Evolutionary conservation across 345 rosid genomes (phyloP).

Genomic region (Brassica rapa): DNA sequence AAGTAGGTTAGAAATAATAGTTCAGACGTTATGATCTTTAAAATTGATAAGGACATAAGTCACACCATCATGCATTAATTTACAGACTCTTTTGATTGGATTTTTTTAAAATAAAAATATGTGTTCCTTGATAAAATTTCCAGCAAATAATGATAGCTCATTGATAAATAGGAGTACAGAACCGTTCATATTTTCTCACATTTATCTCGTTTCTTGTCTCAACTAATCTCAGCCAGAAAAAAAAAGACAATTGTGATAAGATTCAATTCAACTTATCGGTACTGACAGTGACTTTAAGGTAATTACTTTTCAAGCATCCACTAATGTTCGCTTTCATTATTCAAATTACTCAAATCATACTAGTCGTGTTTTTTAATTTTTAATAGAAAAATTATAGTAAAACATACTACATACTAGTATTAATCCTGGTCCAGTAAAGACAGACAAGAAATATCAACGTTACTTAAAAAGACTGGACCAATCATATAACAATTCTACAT

Average conservation of each 20-base stretch:
- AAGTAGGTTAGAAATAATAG: background rate
- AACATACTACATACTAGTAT: background rate
- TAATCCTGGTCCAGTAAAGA: background rate
- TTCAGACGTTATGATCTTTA: background rate
- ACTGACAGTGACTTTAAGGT: background rate
- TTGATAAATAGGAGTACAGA: background rate
- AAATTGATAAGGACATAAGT: background rate
- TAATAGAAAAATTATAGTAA: too few relatives aligned
- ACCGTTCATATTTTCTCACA: background rate
- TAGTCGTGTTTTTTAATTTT: background rate
- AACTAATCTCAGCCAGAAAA: background rate
- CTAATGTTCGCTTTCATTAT: background rate
- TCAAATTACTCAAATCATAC: background rate
- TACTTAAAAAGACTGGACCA: background rate
- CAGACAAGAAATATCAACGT: background rate
- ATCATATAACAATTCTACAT: background rate
- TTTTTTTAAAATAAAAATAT: background rate
- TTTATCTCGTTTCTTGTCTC: conserved; percentile 14
- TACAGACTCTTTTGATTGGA: background rate
- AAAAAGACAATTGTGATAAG: background rate
- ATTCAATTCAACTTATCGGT: background rate
- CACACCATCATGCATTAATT: background rate
- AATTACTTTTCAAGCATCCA: background rate
- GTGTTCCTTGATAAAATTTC: background rate
- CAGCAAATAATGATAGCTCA: conserved; percentile 6